Evolutionary conservation across 1,284 basidiomycete species (phyloP).

Genomic region (Xerocomus amazonicus): DNA sequence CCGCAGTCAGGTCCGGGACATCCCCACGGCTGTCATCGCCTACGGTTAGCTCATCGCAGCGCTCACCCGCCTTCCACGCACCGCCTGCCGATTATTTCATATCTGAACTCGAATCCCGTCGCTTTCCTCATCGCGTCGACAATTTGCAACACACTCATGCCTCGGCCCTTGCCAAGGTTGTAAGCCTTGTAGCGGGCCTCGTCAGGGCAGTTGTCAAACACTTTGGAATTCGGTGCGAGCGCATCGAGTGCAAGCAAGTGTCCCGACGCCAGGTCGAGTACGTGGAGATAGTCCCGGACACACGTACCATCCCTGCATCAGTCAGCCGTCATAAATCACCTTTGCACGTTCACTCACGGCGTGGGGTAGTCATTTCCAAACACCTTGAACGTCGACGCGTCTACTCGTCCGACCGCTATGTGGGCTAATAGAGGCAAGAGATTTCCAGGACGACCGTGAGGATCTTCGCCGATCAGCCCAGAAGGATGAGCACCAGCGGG

Average conservation of each 20-base stretch:
- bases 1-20: slow-evolving; percentile 95
- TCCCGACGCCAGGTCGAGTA: slow-evolving; percentile 92
- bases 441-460: slow-evolving; percentile 92
- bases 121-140: slow-evolving; percentile 94
- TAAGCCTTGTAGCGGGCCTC: slow-evolving; percentile 83
- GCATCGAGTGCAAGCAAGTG: slow-evolving; percentile 93
- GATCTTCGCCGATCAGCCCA: slow-evolving; percentile 95
- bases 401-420: slow-evolving; percentile 91
- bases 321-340: slow-evolving; percentile 5
- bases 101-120: slow-evolving; percentile 85
- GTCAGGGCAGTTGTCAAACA: slow-evolving; percentile 50
- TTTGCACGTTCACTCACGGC: slow-evolving; percentile 47
- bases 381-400: slow-evolving; percentile 80
- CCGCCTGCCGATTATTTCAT: slow-evolving; percentile 88
- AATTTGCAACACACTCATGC: slow-evolving; percentile 92
- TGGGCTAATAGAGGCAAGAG: slow-evolving; percentile 92
- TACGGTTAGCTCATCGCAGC: slow-evolving; percentile 7
- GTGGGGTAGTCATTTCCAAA: slow-evolving; percentile 99
- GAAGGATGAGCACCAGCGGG: slow-evolving; percentile 97
- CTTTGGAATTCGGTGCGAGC: slow-evolving; percentile 59
- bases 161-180: slow-evolving; percentile 93
- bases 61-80: slow-evolving; percentile 36
- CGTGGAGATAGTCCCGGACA: slow-evolving; percentile 96
- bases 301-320: slow-evolving; percentile 86
- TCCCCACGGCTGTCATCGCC: slow-evolving; percentile 73